Conservation (phyloP, 768 basidiomycete genomes). For the Termitomyces sp. region DNA sequence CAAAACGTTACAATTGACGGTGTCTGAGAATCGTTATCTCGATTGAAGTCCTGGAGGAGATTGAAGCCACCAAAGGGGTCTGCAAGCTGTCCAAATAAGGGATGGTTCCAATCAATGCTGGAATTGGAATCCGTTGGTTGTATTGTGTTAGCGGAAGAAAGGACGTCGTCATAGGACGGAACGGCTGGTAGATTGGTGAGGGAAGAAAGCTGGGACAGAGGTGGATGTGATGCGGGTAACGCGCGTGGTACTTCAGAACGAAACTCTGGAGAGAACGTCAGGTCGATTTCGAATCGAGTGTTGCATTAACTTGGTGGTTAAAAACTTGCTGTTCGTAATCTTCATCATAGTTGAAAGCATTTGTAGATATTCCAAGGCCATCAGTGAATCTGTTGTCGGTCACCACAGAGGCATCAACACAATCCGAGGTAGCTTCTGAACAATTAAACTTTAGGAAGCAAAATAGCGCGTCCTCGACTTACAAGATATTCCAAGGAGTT, state of each 20-base stretch:
- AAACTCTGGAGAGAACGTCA: neutral
- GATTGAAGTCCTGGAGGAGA: neutral
- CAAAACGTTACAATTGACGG: too few relatives aligned
- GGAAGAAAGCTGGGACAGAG: neutral
- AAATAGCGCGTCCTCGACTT: neutral
- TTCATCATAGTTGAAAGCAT: conserved; percentile 5
- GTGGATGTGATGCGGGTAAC: neutral
- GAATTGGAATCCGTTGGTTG: neutral
- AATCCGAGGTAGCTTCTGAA: neutral
- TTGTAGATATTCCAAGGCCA: neutral
- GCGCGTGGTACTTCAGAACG: neutral
- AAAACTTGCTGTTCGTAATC: conserved; percentile 3
- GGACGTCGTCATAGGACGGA: neutral
- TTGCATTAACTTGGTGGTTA: neutral
- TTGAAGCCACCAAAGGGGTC: neutral
- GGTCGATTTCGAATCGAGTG: neutral
- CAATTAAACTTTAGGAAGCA: neutral
- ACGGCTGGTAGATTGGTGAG: conserved; percentile 2
- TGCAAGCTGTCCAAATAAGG: neutral
- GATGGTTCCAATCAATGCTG: neutral
- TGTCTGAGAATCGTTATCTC: neutral
- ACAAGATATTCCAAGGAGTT: neutral
- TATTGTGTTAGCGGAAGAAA: neutral
- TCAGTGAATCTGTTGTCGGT: too few relatives aligned
- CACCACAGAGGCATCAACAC: neutral